Evolutionary conservation across 805 yeast species (phyloP), one percentile per base, ranked within the genome.

Genomic region (Torulaspora delbrueckii): DNA sequence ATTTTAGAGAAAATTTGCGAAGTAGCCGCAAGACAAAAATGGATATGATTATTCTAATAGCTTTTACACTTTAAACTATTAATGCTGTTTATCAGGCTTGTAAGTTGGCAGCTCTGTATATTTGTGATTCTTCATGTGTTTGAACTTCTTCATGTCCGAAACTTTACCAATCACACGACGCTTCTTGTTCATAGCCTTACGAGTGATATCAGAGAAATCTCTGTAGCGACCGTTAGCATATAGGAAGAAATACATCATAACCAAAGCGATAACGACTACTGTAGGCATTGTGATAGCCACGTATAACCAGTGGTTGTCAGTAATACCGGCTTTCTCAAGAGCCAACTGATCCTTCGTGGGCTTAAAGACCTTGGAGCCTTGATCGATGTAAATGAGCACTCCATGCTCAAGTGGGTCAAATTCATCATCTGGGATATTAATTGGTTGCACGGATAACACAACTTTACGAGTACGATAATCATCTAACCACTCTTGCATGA

Each of bases 401-500:
- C 81, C 80, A 53, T 77, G 71, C 37, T 70, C 61, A 51, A 78
- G 51, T 10, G 78, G 68, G 50, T 78, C 72, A 58, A 84, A 84
- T 2, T 82, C 90, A 3, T 81, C 86, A 61, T 82, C 88, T 2
- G 71, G 57, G 14, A 82, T 71, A 37, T 70, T 70, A 44, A 79
- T 83, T 1, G 95, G 91, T 65, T 89, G 96, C 39, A 88, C 74
- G 2, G 90, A 72, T 34, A 88, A 66, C 40, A 82, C 70, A 9
- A 85, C 81, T 50, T 75, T 74, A 56, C 76, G 78, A 47, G 70
- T 68, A 54, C 72, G 76, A 53, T 68, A 63, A 3, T 75, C 82
- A 31, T 70, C 71, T 26, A 87, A 67, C 90, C 95, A 87, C 9
- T 73, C 79, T 45, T 76, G 79, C 30, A 74, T 62, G 33, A 86